phyloP scores from a whole-genome alignment of 129 eudicot genomes.

The Centella asiatica region DNA sequence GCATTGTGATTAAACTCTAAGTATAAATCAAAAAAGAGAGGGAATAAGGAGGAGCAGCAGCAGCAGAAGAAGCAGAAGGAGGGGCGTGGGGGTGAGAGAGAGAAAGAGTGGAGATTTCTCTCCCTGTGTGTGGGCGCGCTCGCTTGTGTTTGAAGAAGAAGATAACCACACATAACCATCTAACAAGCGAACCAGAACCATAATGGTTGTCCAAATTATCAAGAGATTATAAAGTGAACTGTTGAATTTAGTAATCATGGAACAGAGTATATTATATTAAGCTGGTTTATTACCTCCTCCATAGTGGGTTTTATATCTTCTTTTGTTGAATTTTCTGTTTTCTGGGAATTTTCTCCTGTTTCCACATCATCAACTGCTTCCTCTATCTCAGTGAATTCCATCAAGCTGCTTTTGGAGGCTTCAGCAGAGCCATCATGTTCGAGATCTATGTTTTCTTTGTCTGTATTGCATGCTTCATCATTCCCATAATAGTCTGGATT shows the following conservation, averaged over 20 bases:
- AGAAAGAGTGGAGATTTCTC: too few relatives aligned
- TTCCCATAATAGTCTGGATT: not conserved
- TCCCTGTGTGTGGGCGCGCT: too few relatives aligned
- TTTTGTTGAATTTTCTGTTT: not conserved
- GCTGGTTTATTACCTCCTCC: slow-evolving; percentile 5
- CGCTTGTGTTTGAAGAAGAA: too few relatives aligned
- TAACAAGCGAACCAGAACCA: too few relatives aligned
- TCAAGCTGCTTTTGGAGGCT: not conserved
- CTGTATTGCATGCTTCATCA: not conserved
- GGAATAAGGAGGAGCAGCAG: too few relatives aligned
- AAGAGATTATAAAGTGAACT: not conserved
- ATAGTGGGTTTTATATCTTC: not conserved
- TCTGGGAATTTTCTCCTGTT: not conserved
- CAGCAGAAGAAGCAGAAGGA: too few relatives aligned
- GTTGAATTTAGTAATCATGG: not conserved
- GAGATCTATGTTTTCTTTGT: not conserved
- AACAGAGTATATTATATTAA: not conserved
- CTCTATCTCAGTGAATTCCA: not conserved
- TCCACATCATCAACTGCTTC: slow-evolving; percentile 2
- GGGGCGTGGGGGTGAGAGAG: too few relatives aligned
- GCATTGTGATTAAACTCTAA: not conserved
- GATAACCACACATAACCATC: too few relatives aligned
- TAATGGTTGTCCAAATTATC: too few relatives aligned
- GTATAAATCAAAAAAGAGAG: not conserved
- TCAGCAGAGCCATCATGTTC: not conserved